phyloP scores from a whole-genome alignment of 768 basidiomycete species.

The Butyriboletus loyo region DNA sequence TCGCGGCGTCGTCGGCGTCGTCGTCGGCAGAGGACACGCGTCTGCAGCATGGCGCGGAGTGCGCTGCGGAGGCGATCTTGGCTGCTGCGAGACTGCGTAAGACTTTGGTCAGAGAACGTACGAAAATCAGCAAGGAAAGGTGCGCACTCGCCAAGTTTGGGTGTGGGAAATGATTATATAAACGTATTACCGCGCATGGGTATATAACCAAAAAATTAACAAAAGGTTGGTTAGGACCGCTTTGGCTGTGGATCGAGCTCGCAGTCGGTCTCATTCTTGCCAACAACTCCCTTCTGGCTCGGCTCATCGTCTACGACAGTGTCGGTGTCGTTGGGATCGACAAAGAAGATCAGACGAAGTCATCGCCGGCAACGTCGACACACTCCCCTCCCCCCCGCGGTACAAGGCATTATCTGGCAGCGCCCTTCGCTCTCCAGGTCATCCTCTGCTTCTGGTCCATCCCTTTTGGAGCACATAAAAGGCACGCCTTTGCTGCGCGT shows the following conservation, averaged over 20 bases:
- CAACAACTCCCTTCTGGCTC: slow-evolving; percentile 30
- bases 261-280: slow-evolving; percentile 44
- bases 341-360: slow-evolving; percentile 27
- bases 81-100: slow-evolving; percentile 11
- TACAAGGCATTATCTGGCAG: slow-evolving; percentile 19
- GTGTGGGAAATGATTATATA: slow-evolving; percentile 30
- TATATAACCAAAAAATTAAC: slow-evolving; percentile 29
- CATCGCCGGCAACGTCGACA: slow-evolving; percentile 27
- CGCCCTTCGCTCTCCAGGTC: slow-evolving; percentile 20
- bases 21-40: slow-evolving; percentile 15
- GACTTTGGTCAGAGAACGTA: background rate
- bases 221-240: slow-evolving; percentile 22
- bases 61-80: background rate
- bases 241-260: slow-evolving; percentile 45
- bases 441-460: slow-evolving; percentile 23
- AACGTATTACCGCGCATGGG: background rate
- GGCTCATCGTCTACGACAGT: slow-evolving; percentile 40
- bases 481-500: slow-evolving; percentile 95
- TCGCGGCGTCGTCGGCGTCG: background rate
- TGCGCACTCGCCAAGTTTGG: background rate
- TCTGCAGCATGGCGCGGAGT: background rate
- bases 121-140: background rate
- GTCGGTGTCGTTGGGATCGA: slow-evolving; percentile 43
- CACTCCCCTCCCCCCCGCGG: slow-evolving; percentile 10
- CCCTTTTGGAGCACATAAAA: slow-evolving; percentile 52